Base-by-base conservation (phyloP, 805 yeast genomes). In the Suhomyces faveliae region DNA sequence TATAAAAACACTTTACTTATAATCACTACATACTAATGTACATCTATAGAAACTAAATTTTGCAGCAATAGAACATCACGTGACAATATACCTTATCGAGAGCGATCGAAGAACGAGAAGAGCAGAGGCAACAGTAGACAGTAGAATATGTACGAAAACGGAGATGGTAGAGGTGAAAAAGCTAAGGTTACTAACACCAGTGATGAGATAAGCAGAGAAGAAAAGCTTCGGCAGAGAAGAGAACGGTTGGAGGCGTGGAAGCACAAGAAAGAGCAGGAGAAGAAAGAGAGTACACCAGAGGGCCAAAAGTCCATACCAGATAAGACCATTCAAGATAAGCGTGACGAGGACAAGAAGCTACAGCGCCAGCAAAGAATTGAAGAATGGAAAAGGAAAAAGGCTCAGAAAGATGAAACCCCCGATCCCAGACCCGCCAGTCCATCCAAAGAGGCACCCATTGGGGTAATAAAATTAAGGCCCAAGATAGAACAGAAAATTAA, bases 171-270 rank as follows among this genome's bases (percentile, higher is more conserved):
- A 17, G 30, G 21, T 17, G 37, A 40, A 33, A 25, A 40, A 20
- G 19, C 25, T 15, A 19, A 15, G 23, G 25, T 20, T 51, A 56
- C 58, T 51, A 57, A 54, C 56, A 47, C 40, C 13, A 41, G 43
- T 35, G 44, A 48, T 41, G 56, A 54, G 19, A 29, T 59, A 23
- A 40, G 58, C 23, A 65, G 64, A 41, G 65, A 60, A 47, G 76
- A 70, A 29, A 71, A 71, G 53, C 58, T 69, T 17, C 51, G 61
- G 35, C 59, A 56, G 46, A 71, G 89, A 45, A 77, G 77, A 51
- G 82, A 79, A 51, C 77, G 75, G 54, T 58, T 83, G 42, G 80
- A 79, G 5, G 76, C 76, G 40, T 85, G 89, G 89, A 82, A 79
- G 56, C 70, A 67, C 54, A 79, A 79, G 63, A 80, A 80, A 58